Evolutionary conservation across 257 asterid species (phyloP).

Genomic region (Fraxinus quadrangulata): DNA sequence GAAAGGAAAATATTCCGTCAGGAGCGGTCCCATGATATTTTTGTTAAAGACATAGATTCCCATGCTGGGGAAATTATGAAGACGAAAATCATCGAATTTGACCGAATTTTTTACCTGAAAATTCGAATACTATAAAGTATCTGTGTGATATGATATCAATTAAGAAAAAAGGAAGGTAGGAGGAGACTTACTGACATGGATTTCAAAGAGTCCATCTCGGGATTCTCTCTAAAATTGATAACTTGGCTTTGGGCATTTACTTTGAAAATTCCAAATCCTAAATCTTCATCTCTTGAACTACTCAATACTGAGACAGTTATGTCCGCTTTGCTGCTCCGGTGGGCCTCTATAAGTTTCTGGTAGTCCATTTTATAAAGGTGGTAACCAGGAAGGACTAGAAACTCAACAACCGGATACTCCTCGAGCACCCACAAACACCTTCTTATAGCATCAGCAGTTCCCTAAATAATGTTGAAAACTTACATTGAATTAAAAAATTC

Average conservation of each 20-base stretch:
- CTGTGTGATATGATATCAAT: too few relatives aligned
- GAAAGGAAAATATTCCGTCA: slow-evolving; percentile 57
- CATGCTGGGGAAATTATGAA: slow-evolving; percentile 52
- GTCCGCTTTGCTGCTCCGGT: slow-evolving; percentile 46
- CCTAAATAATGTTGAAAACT: slow-evolving; percentile 39
- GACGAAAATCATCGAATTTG: slow-evolving; percentile 12
- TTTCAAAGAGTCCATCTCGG: slow-evolving; percentile 13
- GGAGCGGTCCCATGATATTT: slow-evolving; percentile 67
- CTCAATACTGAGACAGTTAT: slow-evolving; percentile 58
- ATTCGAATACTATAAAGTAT: slow-evolving; percentile 4
- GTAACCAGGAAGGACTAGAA: slow-evolving; percentile 82
- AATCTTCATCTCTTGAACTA: slow-evolving; percentile 33
- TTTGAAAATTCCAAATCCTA: slow-evolving; percentile 55
- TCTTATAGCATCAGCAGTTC: slow-evolving; percentile 88
- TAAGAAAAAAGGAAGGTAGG: neutral
- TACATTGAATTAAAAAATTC: neutral
- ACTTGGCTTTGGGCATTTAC: slow-evolving; percentile 50
- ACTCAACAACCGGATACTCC: slow-evolving; percentile 58
- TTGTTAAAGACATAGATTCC: slow-evolving; percentile 75
- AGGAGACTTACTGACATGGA: slow-evolving; percentile 29
- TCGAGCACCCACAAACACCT: slow-evolving; percentile 78
- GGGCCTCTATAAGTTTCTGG: slow-evolving; percentile 58
- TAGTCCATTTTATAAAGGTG: slow-evolving; percentile 89
- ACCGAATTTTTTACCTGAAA: slow-evolving; percentile 40
- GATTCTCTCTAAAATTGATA: slow-evolving; percentile 42